These are phyloP conservation scores for Bifiguratus adelaidae DNA, from an alignment of 192 early-diverging fungal species.

Conservation along the genomic window DNA sequence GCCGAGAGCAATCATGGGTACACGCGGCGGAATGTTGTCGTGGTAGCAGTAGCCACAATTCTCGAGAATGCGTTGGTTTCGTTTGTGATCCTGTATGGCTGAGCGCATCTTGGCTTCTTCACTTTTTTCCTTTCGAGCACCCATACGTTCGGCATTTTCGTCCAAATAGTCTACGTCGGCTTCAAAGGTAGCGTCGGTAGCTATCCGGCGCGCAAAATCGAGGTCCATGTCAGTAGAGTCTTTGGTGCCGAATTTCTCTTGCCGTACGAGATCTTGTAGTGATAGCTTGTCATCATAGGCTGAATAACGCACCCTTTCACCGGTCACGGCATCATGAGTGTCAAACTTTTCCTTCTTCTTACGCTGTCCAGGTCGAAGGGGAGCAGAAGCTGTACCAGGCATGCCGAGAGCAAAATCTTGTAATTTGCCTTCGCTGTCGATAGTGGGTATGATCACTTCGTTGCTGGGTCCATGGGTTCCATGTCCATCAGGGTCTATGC, in stretches of 20 bases:
- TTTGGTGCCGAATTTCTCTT: constrained; percentile 46
- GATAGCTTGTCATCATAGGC: constrained; percentile 40
- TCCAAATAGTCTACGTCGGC: constrained; percentile 86
- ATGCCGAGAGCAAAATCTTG: constrained; percentile 35
- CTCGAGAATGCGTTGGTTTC: constrained; percentile 50
- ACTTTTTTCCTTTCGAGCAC: constrained; percentile 43
- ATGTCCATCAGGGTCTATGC: neutral
- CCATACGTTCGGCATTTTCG: constrained; percentile 72
- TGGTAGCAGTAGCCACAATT: constrained; percentile 75
- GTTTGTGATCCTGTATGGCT: constrained; percentile 59
- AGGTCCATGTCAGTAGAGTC: constrained; percentile 41
- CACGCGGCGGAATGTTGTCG: constrained; percentile 47
- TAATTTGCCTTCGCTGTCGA: constrained; percentile 43
- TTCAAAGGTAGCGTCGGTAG: constrained; percentile 51
- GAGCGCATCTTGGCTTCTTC: constrained; percentile 54
- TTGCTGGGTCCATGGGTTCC: constrained; percentile 13
- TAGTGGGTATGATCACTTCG: constrained; percentile 21
- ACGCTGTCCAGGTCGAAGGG: constrained; percentile 5
- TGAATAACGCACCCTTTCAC: constrained; percentile 51
- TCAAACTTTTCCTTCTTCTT: constrained; percentile 37
- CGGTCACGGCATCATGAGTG: constrained; percentile 42
- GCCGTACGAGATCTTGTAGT: constrained; percentile 55
- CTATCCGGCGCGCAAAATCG: constrained; percentile 60
- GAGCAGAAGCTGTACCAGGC: constrained; percentile 7
- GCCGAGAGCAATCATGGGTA: constrained; percentile 68